Percentiles rank a stretch among this genome's conserved stretches.
Conservation (phyloP, 1,284 basidiomycete species). For the Singerocomus inundabilis region DNA sequence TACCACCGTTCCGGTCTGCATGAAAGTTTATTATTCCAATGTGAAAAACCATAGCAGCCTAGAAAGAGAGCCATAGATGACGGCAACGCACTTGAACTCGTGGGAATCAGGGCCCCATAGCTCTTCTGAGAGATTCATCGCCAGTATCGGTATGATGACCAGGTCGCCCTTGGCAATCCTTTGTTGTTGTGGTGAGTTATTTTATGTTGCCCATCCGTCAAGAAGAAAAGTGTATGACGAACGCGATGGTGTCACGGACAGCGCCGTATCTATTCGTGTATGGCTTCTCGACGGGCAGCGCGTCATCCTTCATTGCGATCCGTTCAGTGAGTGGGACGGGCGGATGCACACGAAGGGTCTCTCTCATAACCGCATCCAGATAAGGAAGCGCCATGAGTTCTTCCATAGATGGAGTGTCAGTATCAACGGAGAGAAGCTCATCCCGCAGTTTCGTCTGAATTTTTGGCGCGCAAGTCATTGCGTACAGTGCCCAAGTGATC, state of each 20-base stretch:
- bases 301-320: slow-evolving; percentile 49
- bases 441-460: slow-evolving; percentile 67
- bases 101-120: slow-evolving; percentile 48
- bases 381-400: slow-evolving; percentile 56
- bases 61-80: too few species aligned
- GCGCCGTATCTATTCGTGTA: slow-evolving; percentile 43
- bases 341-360: slow-evolving; percentile 62
- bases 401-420: slow-evolving; percentile 59
- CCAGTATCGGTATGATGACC: slow-evolving; percentile 39
- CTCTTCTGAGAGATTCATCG: slow-evolving; percentile 40
- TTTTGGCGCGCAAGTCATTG: slow-evolving; percentile 52
- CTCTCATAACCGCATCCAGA: slow-evolving; percentile 64
- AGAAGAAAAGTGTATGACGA: background rate
- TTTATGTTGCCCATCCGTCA: too few species aligned
- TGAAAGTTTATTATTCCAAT: background rate
- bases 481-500: slow-evolving; percentile 62
- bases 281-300: slow-evolving; percentile 54
- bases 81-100: slow-evolving; percentile 28
- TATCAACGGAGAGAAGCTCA: slow-evolving; percentile 53
- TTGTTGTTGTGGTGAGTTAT: background rate
- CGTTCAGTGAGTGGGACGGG: slow-evolving; percentile 60
- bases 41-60: too few species aligned
- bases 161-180: slow-evolving; percentile 39
- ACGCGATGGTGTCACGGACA: slow-evolving; percentile 28
- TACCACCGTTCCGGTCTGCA: slow-evolving; percentile 61